Base-by-base conservation (phyloP, 306 rosid species). In the Trifolium dubium region DNA sequence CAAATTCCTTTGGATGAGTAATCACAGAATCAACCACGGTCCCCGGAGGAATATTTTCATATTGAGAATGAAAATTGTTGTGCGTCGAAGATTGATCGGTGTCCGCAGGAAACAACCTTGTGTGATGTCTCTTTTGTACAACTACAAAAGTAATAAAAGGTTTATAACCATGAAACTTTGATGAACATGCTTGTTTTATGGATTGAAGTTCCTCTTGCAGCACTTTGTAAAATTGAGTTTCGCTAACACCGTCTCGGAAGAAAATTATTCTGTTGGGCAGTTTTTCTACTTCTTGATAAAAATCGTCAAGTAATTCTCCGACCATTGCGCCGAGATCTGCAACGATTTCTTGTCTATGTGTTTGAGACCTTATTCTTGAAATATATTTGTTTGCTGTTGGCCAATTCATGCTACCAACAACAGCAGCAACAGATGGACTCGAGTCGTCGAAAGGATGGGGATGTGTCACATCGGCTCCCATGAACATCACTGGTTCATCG, bases 381-480 rank as follows among this genome's bases (percentile, higher is more conserved):
- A 86, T 86, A 8, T 95, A 95, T 81, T 90, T 95, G 88, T 92
- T 95, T 32, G 99, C 97, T 53, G 97, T 87, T 7, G 99, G 99
- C 99, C 99, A 95, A 50, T 95, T 95, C 96, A 92, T 87, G 89
- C 99, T 95, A 8, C 96, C 92, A 74, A 95, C 99, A 51, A 95
- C 99, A 61, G 99, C 99, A 17, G 98, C 98, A 35, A 95, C 90
- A 11, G 99, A 95, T 46, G 99, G 99, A 80, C 99, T 95, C 11
- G 75, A 85, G 73, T 95, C 99, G 71, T 95, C 99, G n/a, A 95
- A 93, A 14, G 99, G 99, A 71, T 95, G 99, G 35, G 98, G 99
- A 80, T 92, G 99, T 29, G 99, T 95, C 10, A 95, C 99, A 75
- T 95, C 99, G 2, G 99, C 99, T 1, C 99, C 99, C 98, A 95